Evolutionary conservation across 768 basidiomycete genomes (phyloP).

Genomic region (Candolleomyces aberdarensis): DNA sequence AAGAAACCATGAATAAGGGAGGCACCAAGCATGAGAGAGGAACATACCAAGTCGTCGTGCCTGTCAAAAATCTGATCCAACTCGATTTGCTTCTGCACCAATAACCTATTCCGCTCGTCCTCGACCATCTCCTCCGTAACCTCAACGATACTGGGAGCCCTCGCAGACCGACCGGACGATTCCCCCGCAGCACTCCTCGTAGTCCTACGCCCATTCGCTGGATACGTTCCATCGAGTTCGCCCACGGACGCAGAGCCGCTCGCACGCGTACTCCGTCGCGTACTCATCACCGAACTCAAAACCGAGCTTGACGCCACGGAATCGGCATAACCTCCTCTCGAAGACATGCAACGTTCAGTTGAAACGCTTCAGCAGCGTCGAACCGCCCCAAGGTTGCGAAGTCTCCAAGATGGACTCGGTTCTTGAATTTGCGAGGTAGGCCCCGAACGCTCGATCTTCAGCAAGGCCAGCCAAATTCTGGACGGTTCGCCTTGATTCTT

Average conservation of each 20-base stretch:
- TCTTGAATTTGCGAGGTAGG: no score
- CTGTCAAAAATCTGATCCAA: slow-evolving; percentile 56
- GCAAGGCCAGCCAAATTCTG: slow-evolving; percentile 39
- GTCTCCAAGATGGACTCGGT: no score
- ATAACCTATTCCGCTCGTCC: slow-evolving; percentile 39
- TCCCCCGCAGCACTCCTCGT: slow-evolving; percentile 15
- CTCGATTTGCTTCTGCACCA: slow-evolving; percentile 58
- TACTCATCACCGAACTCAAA: not conserved
- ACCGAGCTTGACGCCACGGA: not conserved
- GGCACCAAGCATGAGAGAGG: not conserved
- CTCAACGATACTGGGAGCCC: not conserved
- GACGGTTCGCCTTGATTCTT: slow-evolving; percentile 64
- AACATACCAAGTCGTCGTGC: slow-evolving; percentile 75
- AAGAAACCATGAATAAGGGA: not conserved
- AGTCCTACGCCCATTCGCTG: slow-evolving; percentile 3
- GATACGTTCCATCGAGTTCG: not conserved
- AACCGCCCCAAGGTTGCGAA: no score
- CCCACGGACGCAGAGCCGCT: not conserved
- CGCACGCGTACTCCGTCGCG: not conserved
- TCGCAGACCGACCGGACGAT: slow-evolving; percentile 6
- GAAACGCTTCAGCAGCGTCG: not conserved
- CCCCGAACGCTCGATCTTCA: no score
- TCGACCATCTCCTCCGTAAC: slow-evolving; percentile 26
- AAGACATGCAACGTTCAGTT: not conserved
- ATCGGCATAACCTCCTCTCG: slow-evolving; percentile 5